These are phyloP conservation scores for Boletus tomentosulus DNA, from an alignment of 768 basidiomycete species.

Conservation along the genomic window DNA sequence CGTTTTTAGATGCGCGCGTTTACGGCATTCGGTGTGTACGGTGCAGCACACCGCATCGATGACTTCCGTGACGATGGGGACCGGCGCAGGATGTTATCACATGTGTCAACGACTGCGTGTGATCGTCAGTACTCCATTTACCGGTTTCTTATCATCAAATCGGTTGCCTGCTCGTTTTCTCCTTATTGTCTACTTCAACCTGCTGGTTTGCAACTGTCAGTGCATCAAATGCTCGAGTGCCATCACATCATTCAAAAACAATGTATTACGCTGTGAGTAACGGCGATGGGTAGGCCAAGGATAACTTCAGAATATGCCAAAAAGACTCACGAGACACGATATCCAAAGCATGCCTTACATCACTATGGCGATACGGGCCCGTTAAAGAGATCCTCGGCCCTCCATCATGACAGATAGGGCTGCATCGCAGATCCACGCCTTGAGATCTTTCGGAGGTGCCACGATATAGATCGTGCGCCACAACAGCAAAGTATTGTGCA, in stretches of 20 bases:
- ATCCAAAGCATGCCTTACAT: neutral
- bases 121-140: neutral
- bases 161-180: too few relatives aligned
- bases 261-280: neutral
- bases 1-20: neutral
- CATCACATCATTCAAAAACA: too few relatives aligned
- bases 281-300: neutral
- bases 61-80: neutral
- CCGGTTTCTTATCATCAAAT: neutral
- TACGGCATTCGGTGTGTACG: too few relatives aligned
- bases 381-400: conserved; percentile 6
- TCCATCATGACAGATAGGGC: conserved; percentile 9
- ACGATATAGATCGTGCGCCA: neutral
- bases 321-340: too few relatives aligned
- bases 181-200: too few relatives aligned
- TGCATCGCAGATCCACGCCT: conserved; percentile 7
- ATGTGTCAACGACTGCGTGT: neutral
- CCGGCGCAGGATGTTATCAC: neutral
- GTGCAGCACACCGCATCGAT: too few relatives aligned
- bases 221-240: neutral
- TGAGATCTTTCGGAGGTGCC: neutral
- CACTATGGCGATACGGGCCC: neutral
- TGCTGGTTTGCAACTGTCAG: too few relatives aligned
- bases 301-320: neutral
- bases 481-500: neutral